phyloP scores from a whole-genome alignment of 305 asterid genomes.

The Fraxinus dipetala region DNA sequence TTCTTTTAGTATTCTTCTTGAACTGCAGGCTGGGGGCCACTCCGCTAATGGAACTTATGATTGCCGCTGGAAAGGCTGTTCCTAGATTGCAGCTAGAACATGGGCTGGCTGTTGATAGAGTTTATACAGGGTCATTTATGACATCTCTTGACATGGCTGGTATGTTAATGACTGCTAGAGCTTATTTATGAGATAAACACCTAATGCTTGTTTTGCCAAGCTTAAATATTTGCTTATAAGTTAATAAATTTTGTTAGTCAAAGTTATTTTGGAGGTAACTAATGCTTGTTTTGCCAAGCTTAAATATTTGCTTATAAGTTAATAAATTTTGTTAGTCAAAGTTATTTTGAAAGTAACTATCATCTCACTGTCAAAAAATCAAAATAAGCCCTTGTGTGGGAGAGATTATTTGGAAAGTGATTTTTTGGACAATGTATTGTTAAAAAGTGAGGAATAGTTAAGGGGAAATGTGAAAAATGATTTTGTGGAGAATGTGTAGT shows the following conservation, averaged over 20 bases:
- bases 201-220: not conserved
- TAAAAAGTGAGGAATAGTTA: not conserved
- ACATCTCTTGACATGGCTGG: conserved; percentile 99
- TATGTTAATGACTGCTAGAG: conserved; percentile 23
- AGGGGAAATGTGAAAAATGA: not conserved
- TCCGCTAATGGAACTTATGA: conserved; percentile 94
- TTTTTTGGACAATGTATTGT: not conserved
- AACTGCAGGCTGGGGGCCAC: conserved; percentile 86
- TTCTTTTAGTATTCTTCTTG: conserved; percentile 15
- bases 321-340: not conserved
- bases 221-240: not conserved
- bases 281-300: not conserved
- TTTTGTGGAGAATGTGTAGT: not conserved
- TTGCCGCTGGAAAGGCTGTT: conserved; percentile 87
- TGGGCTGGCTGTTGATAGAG: conserved; percentile 97
- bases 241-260: not conserved
- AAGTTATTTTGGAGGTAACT: not conserved
- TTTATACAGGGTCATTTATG: conserved; percentile 96
- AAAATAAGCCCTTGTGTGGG: not conserved
- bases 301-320: not conserved
- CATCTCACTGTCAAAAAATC: not conserved
- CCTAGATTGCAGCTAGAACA: conserved; percentile 91
- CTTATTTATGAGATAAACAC: conserved; percentile 15
- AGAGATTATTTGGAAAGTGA: not conserved
- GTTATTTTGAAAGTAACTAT: not conserved